phyloP scores from a whole-genome alignment of 768 basidiomycete species.

The Lanmaoa rubissima region DNA sequence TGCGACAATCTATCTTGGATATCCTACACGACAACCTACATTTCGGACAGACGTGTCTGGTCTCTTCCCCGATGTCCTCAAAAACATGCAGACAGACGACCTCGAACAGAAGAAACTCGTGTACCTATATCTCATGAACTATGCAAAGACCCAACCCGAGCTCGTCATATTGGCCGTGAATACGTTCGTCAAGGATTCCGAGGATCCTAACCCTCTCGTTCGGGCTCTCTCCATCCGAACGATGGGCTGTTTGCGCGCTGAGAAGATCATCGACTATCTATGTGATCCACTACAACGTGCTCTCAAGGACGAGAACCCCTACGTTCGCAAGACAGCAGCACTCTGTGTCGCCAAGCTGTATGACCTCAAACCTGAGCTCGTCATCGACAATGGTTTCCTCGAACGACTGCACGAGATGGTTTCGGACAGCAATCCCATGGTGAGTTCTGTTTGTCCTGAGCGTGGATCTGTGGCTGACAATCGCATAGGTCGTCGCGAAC shows the following conservation, averaged over 20 bases:
- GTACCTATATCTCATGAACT: constrained; percentile 99
- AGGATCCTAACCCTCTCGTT: constrained; percentile 95
- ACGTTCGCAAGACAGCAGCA: constrained; percentile 97
- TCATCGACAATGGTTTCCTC: constrained; percentile 92
- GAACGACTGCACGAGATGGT: constrained; percentile 90
- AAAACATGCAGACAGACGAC: constrained; percentile 99
- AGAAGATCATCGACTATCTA: constrained; percentile 99
- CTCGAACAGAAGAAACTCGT: constrained; percentile 99
- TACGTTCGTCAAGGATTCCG: constrained; percentile 97
- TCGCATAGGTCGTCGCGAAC: constrained; percentile 87
- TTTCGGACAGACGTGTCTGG: constrained; percentile 72
- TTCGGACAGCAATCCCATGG: constrained; percentile 96
- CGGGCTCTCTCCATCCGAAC: constrained; percentile 96
- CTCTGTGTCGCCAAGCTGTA: constrained; percentile 97
- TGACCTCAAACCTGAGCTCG: constrained; percentile 93
- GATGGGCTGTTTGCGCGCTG: constrained; percentile 95
- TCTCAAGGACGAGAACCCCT: constrained; percentile 93
- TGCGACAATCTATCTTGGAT: constrained; percentile 30
- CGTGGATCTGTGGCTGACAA: background rate
- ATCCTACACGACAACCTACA: constrained; percentile 6
- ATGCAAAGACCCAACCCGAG: constrained; percentile 97
- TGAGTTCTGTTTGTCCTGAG: constrained; percentile 31
- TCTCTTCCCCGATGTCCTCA: constrained; percentile 96
- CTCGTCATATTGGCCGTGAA: constrained; percentile 99
- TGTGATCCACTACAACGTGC: constrained; percentile 92